Conservation (phyloP, 140 eudicot species). For the Ambrosia hybrid region DNA sequence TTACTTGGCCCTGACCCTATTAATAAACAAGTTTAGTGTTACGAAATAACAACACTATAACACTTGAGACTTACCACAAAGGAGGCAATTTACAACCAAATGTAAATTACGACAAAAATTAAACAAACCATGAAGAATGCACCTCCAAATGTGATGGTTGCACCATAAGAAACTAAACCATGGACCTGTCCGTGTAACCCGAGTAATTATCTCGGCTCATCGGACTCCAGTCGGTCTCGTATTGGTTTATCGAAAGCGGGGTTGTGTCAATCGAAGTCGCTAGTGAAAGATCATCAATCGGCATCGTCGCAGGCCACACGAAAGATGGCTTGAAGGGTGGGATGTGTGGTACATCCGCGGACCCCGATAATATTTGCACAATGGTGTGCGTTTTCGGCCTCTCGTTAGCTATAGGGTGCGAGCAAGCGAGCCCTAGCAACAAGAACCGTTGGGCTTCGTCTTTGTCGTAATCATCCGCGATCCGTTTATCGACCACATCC, state of each 20-base stretch:
- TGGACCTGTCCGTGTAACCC: constrained; percentile 46
- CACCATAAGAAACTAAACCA: constrained; percentile 52
- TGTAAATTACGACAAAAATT: constrained; percentile 3
- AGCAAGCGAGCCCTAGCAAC: constrained; percentile 73
- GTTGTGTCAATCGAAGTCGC: constrained; percentile 48
- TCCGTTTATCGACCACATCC: constrained; percentile 53
- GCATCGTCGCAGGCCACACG: constrained; percentile 66
- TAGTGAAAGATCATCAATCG: constrained; percentile 39
- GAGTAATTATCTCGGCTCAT: constrained; percentile 47
- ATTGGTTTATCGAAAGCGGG: constrained; percentile 44
- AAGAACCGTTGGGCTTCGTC: constrained; percentile 70
- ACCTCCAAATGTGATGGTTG: constrained; percentile 30
- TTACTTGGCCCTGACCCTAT: constrained; percentile 15
- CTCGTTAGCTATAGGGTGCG: constrained; percentile 63
- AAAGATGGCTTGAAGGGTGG: constrained; percentile 81
- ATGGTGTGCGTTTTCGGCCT: constrained; percentile 64
- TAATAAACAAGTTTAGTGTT: constrained; percentile 15
- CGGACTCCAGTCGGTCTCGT: constrained; percentile 58
- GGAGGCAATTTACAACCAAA: constrained; percentile 11
- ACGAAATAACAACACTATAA: background rate
- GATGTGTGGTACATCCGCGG: constrained; percentile 49
- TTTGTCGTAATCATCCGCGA: constrained; percentile 45
- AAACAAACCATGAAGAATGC: constrained; percentile 22
- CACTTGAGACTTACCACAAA: background rate
- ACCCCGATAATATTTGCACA: constrained; percentile 63